Conservation (phyloP, 2,329 filamentous ascomycete genomes). For the Aureobasidium sp. region DNA sequence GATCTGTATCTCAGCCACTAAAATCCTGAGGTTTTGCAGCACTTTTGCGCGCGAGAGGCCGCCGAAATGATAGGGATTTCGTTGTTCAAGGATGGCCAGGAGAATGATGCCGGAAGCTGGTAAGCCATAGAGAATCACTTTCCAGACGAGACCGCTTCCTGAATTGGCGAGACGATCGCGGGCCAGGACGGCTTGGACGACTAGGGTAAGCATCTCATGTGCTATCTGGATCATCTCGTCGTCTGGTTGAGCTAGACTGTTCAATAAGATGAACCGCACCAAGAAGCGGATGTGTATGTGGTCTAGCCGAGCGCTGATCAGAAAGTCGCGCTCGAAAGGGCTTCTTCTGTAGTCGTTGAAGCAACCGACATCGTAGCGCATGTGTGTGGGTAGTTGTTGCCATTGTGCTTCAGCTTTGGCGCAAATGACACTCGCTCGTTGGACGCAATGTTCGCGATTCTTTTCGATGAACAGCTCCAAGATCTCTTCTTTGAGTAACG, state of each 20-base stretch:
- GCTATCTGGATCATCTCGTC: slow-evolving; percentile 20
- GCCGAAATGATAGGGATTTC: neutral
- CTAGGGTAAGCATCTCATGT: slow-evolving; percentile 22
- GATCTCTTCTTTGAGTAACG: slow-evolving; percentile 26
- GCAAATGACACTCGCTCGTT: slow-evolving; percentile 14
- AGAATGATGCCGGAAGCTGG: slow-evolving; percentile 27
- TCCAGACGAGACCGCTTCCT: slow-evolving; percentile 26
- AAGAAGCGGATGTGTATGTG: slow-evolving; percentile 27
- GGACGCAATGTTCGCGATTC: slow-evolving; percentile 12
- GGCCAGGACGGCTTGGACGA: slow-evolving; percentile 23
- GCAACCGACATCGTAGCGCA: slow-evolving; percentile 15
- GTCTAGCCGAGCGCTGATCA: slow-evolving; percentile 25
- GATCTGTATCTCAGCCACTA: slow-evolving; percentile 25
- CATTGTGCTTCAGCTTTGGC: slow-evolving; percentile 19
- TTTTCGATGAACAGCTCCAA: slow-evolving; percentile 22
- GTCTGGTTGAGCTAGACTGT: slow-evolving; percentile 19
- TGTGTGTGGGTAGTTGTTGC: slow-evolving; percentile 20
- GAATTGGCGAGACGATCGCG: slow-evolving; percentile 25
- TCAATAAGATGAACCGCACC: slow-evolving; percentile 19
- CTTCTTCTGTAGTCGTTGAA: slow-evolving; percentile 14
- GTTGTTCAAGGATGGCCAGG: slow-evolving; percentile 20
- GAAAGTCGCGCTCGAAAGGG: slow-evolving; percentile 24
- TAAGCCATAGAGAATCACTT: slow-evolving; percentile 26
- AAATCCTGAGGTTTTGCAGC: slow-evolving; percentile 23
- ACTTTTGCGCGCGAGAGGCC: slow-evolving; percentile 14